Evolutionary conservation across 768 basidiomycete genomes (phyloP).

Genomic region (Paxillus involutus): DNA sequence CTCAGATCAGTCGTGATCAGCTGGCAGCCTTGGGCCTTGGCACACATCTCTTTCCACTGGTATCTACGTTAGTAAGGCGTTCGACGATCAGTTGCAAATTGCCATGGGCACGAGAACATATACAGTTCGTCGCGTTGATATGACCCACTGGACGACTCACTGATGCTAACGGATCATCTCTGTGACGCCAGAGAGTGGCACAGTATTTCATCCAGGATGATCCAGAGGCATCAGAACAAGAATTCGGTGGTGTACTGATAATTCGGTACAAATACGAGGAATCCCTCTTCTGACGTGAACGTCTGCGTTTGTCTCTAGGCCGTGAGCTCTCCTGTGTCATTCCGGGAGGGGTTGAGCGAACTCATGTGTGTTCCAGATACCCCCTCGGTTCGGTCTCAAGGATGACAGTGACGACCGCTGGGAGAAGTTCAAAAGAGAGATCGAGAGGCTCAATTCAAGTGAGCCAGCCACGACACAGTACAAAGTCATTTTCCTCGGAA

Average conservation of each 20-base stretch:
- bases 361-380: constrained; percentile 40
- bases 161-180: background rate
- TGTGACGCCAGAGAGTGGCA: constrained; percentile 2
- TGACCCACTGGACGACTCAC: background rate
- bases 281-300: background rate
- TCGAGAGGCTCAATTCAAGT: constrained; percentile 45
- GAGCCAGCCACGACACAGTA: constrained; percentile 42
- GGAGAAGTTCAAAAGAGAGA: constrained; percentile 39
- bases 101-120: constrained; percentile 1
- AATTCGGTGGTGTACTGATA: constrained; percentile 8
- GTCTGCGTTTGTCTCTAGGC: constrained; percentile 2
- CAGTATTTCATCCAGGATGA: constrained; percentile 23
- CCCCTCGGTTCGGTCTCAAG: constrained; percentile 56
- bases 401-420: constrained; percentile 54
- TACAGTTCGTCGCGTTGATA: constrained; percentile 11
- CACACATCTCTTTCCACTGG: too few relatives aligned
- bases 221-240: constrained; percentile 6
- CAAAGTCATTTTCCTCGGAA: constrained; percentile 63
- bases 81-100: too few relatives aligned
- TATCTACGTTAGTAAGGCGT: too few relatives aligned
- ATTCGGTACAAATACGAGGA: background rate
- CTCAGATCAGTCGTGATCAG: too few relatives aligned
- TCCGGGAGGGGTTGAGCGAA: background rate
- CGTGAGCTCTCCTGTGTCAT: constrained; percentile 7
- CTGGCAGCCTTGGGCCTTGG: too few relatives aligned